These are phyloP conservation scores for Coemansia sp. DNA, from an alignment of 192 early-diverging fungal species.

Conservation along the genomic window DNA sequence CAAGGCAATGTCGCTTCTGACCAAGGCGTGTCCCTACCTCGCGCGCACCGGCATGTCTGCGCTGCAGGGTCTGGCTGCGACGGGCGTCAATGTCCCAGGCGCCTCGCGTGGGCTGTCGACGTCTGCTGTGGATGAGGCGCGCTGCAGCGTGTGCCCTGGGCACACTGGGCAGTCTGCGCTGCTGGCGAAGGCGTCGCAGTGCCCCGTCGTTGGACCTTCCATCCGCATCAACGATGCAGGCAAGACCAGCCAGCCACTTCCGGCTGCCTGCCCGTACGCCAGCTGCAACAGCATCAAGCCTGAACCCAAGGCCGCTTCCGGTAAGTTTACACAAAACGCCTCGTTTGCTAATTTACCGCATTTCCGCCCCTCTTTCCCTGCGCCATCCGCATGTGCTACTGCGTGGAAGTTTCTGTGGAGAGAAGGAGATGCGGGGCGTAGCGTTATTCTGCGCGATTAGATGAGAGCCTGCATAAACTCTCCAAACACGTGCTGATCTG, in stretches of 20 bases:
- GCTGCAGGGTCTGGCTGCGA: constrained; percentile 38
- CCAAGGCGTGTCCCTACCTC: constrained; percentile 52
- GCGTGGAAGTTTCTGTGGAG: background rate
- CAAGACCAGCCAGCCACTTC: constrained; percentile 11
- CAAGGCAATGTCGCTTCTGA: constrained; percentile 54
- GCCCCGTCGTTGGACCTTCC: constrained; percentile 51
- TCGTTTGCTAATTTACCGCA: background rate
- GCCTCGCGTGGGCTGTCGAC: constrained; percentile 36
- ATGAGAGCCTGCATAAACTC: background rate
- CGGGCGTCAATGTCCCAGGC: constrained; percentile 4
- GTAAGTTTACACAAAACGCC: constrained; percentile 30
- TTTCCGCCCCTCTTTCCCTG: background rate
- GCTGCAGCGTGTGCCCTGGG: constrained; percentile 51
- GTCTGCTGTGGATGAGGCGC: constrained; percentile 40
- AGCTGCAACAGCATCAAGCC: constrained; percentile 17
- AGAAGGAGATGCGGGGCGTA: background rate
- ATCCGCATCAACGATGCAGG: constrained; percentile 37
- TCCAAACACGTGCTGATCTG: background rate
- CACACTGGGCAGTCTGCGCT: constrained; percentile 55
- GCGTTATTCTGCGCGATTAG: constrained; percentile 4
- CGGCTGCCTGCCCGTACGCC: constrained; percentile 41
- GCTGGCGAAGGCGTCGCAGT: constrained; percentile 53
- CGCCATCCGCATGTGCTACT: background rate
- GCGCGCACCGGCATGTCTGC: constrained; percentile 46
- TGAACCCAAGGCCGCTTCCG: background rate